phyloP scores from a whole-genome alignment of 139 green algal genomes.

The Nannochloris sp. region DNA sequence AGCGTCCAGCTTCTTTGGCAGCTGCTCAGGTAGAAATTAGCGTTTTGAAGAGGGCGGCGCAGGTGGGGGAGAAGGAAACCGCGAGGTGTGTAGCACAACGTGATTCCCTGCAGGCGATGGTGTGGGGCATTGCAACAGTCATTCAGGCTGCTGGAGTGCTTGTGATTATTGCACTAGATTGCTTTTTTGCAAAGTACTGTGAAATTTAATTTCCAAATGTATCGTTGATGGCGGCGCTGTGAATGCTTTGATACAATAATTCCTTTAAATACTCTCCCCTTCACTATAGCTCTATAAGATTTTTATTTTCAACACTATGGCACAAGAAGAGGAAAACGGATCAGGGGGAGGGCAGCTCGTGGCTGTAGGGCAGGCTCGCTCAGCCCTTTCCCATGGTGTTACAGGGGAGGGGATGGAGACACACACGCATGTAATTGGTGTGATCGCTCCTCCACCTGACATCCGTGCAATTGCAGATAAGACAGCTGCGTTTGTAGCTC shows the following conservation, averaged over 20 bases:
- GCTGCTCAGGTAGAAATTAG: too few species aligned
- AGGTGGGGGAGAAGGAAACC: not conserved
- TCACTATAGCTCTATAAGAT: too few species aligned
- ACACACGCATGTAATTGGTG: slow-evolving; percentile 84
- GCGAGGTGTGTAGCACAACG: not conserved
- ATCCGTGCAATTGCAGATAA: slow-evolving; percentile 97
- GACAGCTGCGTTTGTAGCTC: slow-evolving; percentile 93
- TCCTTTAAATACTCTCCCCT: too few species aligned
- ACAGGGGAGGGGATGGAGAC: slow-evolving; percentile 45
- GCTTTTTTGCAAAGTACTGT: too few species aligned
- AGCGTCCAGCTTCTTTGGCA: too few species aligned
- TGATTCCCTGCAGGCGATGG: not conserved
- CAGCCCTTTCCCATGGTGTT: slow-evolving; percentile 20
- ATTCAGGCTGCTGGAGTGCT: slow-evolving; percentile 14
- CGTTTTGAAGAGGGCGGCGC: too few species aligned
- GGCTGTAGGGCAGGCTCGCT: slow-evolving; percentile 47
- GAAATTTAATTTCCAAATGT: too few species aligned
- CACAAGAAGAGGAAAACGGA: slow-evolving; percentile 11
- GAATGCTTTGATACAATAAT: too few species aligned
- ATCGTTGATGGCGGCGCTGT: too few species aligned
- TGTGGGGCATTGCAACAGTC: slow-evolving; percentile 7
- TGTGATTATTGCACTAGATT: slow-evolving; percentile 7
- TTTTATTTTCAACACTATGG: slow-evolving; percentile 3
- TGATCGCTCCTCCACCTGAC: slow-evolving; percentile 91
- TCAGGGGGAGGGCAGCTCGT: slow-evolving; percentile 41